A percentile compares a stretch with the other conserved stretches of the same genome.
Conservation (phyloP, 179 eudicot genomes). For the Patellifolia procumbens region DNA sequence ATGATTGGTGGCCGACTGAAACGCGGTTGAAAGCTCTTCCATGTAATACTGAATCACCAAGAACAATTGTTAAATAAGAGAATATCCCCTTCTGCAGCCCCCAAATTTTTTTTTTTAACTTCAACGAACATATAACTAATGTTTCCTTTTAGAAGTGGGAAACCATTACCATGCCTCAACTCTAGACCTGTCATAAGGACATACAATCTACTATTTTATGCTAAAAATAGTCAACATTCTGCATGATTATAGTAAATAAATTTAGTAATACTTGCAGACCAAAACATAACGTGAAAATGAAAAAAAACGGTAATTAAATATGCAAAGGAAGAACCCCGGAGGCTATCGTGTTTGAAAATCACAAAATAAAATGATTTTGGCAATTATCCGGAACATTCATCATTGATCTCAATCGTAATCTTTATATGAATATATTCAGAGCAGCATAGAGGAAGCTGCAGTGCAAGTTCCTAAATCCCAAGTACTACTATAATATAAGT, state of each 20-base stretch:
- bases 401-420: not conserved
- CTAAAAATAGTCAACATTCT: not conserved
- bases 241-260: not conserved
- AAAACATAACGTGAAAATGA: not conserved
- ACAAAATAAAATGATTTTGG: not conserved
- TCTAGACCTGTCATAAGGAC: not conserved
- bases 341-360: not conserved
- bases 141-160: no score
- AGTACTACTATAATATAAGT: not conserved
- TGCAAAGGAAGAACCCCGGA: not conserved
- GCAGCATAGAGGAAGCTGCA: constrained; percentile 15
- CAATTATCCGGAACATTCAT: not conserved
- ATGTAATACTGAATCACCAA: no score
- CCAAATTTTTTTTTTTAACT: no score
- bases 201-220: not conserved
- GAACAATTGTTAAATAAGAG: no score
- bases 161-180: not conserved
- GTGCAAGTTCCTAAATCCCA: constrained; percentile 10
- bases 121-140: no score
- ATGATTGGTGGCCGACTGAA: no score
- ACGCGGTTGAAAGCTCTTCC: no score
- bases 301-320: not conserved
- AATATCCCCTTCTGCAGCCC: no score
- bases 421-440: not conserved
- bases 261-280: not conserved